These are phyloP conservation scores for Aspergillus tubingensis DNA, from an alignment of 2,329 filamentous ascomycete genomes.

Conservation along the genomic window DNA sequence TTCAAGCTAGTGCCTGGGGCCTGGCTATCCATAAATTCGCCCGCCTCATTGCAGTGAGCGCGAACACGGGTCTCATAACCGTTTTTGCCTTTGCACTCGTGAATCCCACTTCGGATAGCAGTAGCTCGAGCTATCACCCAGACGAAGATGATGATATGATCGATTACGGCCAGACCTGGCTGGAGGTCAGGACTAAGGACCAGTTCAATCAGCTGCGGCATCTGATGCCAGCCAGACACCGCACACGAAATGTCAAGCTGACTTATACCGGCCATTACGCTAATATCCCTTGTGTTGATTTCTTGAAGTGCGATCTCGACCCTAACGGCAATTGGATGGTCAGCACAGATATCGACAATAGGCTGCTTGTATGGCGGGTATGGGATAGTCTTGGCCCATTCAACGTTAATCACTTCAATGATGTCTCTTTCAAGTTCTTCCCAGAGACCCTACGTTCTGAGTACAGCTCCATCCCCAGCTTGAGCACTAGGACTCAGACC, in stretches of 20 bases:
- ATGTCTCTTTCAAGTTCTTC: slow-evolving; percentile 23
- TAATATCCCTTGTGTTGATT: slow-evolving; percentile 62
- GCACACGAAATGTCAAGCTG: slow-evolving; percentile 46
- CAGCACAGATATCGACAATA: slow-evolving; percentile 58
- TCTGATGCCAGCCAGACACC: slow-evolving; percentile 33
- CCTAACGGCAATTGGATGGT: slow-evolving; percentile 58
- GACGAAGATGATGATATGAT: slow-evolving; percentile 22
- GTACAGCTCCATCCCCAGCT: slow-evolving; percentile 15
- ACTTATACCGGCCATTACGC: slow-evolving; percentile 45
- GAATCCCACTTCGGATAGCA: slow-evolving; percentile 26
- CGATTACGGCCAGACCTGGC: slow-evolving; percentile 36
- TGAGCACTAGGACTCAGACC: background rate
- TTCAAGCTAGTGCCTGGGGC: slow-evolving; percentile 82
- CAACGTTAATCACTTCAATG: slow-evolving; percentile 34
- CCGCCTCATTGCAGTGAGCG: slow-evolving; percentile 82
- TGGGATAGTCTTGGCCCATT: slow-evolving; percentile 41
- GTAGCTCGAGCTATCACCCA: slow-evolving; percentile 16
- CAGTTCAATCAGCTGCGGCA: slow-evolving; percentile 32
- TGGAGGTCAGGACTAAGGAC: slow-evolving; percentile 28
- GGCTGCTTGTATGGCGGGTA: slow-evolving; percentile 52
- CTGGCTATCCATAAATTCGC: slow-evolving; percentile 77
- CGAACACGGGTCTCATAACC: slow-evolving; percentile 66
- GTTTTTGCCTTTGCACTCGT: slow-evolving; percentile 62
- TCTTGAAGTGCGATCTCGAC: slow-evolving; percentile 61
- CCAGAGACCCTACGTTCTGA: slow-evolving; percentile 29